These are phyloP conservation scores for Ceratocystis ficicola DNA, from an alignment of 2,329 filamentous ascomycete species.

Conservation along the genomic window DNA sequence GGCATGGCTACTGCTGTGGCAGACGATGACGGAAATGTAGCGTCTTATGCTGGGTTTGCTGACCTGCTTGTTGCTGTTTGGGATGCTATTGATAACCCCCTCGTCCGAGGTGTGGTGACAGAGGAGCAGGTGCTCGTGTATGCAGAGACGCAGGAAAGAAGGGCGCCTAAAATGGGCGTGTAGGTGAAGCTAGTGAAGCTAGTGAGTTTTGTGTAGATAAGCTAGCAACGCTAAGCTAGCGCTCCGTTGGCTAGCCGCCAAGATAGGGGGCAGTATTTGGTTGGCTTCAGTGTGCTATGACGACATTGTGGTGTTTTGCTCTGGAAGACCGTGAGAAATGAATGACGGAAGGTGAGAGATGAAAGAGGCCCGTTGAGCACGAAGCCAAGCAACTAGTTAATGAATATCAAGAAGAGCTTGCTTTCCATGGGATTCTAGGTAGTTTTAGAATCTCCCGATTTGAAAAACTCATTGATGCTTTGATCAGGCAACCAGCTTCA, in stretches of 20 bases:
- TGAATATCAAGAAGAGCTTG: neutral
- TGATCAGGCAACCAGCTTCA: neutral
- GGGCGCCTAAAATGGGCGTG: conserved; percentile 6
- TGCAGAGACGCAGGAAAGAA: conserved; percentile 4
- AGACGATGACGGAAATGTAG: neutral
- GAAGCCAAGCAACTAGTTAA: too few relatives aligned
- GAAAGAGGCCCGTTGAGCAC: too few relatives aligned
- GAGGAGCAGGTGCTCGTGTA: conserved; percentile 16
- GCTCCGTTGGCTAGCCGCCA: too few relatives aligned
- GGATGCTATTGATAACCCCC: conserved; percentile 18
- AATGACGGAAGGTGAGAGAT: too few relatives aligned
- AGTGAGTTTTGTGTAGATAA: neutral
- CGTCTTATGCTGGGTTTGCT: conserved; percentile 3
- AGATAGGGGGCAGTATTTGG: too few relatives aligned
- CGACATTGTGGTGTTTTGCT: too few relatives aligned
- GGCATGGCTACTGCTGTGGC: neutral
- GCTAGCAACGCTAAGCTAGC: too few relatives aligned
- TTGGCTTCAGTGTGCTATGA: too few relatives aligned
- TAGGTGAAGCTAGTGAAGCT: neutral
- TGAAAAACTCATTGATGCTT: neutral
- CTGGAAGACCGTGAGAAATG: too few relatives aligned
- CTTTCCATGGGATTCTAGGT: neutral
- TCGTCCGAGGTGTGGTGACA: conserved; percentile 17
- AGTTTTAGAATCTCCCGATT: neutral
- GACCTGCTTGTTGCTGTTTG: conserved; percentile 14